A percentile compares a stretch with the other conserved stretches of the same genome.
These are phyloP conservation scores for Cercospora berteroae DNA, from an alignment of 2,329 filamentous ascomycete genomes.

Conservation along the genomic window DNA sequence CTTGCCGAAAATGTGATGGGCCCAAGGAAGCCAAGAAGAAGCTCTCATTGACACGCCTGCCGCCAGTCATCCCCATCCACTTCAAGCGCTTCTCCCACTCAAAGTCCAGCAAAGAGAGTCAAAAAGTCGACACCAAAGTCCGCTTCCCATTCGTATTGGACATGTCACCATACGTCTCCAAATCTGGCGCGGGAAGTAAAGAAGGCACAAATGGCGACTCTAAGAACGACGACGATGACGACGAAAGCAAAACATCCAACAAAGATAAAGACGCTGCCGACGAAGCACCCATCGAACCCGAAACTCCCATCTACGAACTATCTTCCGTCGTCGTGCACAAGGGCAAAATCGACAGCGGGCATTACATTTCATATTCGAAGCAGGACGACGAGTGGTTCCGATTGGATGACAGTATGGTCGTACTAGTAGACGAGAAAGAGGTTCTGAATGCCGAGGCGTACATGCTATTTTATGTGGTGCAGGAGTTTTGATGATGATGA, in stretches of 20 bases:
- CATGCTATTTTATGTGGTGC: conserved; percentile 71
- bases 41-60: conserved; percentile 77
- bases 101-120: conserved; percentile 67
- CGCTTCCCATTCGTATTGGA: conserved; percentile 84
- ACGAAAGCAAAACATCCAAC: conserved; percentile 19
- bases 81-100: conserved; percentile 60
- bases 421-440: conserved; percentile 76
- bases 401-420: conserved; percentile 93
- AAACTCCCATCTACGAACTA: conserved; percentile 74
- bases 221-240: conserved; percentile 20
- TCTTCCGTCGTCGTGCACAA: conserved; percentile 90
- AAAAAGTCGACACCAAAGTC: conserved; percentile 82
- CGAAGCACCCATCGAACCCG: conserved; percentile 24
- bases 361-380: conserved; percentile 86
- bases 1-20: conserved; percentile 74
- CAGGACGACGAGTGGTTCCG: conserved; percentile 88
- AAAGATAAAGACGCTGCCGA: conserved; percentile 15
- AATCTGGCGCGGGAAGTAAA: conserved; percentile 12
- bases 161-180: conserved; percentile 78
- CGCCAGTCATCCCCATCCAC: conserved; percentile 87
- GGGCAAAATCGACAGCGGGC: conserved; percentile 86
- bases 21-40: conserved; percentile 78
- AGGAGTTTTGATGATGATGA: conserved; percentile 15
- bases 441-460: conserved; percentile 86
- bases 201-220: conserved; percentile 42